phyloP scores from a whole-genome alignment of 2,329 filamentous ascomycete genomes.

The Trichoderma koningiopsis region DNA sequence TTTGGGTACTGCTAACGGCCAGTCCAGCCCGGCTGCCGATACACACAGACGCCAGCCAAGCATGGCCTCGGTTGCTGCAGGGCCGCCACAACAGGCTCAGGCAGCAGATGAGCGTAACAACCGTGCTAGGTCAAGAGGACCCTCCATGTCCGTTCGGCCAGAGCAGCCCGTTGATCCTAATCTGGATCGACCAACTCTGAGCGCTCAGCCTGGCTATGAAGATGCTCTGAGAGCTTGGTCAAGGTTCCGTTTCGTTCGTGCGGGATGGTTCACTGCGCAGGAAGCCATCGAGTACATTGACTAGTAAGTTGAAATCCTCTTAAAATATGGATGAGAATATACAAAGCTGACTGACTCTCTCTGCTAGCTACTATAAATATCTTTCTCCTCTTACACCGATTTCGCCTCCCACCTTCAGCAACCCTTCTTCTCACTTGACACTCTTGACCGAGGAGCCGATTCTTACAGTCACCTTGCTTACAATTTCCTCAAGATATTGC shows the following conservation, averaged over 20 bases:
- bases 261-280: conserved; percentile 92
- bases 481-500: conserved; percentile 86
- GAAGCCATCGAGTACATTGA: conserved; percentile 94
- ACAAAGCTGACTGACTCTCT: too few species aligned
- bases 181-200: conserved; percentile 47
- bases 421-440: conserved; percentile 75
- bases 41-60: conserved; percentile 38
- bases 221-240: conserved; percentile 86
- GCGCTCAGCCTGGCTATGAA: conserved; percentile 58
- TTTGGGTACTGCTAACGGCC: conserved; percentile 18
- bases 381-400: conserved; percentile 92
- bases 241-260: conserved; percentile 89
- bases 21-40: conserved; percentile 31
- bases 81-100: conserved; percentile 28
- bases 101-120: background rate
- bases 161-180: conserved; percentile 50
- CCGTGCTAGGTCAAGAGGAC: conserved; percentile 20
- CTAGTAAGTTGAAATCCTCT: too few species aligned
- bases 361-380: conserved; percentile 78
- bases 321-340: too few species aligned
- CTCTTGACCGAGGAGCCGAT: conserved; percentile 91
- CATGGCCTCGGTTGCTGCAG: conserved; percentile 32
- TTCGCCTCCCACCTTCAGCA: conserved; percentile 84
- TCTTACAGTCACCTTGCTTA: conserved; percentile 85
- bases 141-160: conserved; percentile 26